Evolutionary conservation across 345 rosid species (phyloP).

Genomic region (Excoecaria cochinchinensis): DNA sequence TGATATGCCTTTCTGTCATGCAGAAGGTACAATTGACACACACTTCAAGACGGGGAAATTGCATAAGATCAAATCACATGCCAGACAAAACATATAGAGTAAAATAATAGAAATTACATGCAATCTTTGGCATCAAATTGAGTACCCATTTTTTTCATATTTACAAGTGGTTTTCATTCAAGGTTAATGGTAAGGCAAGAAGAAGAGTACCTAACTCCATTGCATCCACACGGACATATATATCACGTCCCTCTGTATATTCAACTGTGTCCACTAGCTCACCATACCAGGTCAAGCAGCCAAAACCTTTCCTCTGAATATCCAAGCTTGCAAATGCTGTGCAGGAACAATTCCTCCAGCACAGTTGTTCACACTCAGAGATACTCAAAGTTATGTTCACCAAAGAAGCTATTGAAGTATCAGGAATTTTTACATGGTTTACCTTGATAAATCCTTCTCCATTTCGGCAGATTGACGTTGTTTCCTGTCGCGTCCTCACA

Average conservation of each 20-base stretch:
- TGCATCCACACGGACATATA: slow-evolving; percentile 47
- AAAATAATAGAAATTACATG: background rate
- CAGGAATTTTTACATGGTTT: slow-evolving; percentile 29
- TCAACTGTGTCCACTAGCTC: slow-evolving; percentile 44
- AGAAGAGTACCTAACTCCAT: slow-evolving; percentile 43
- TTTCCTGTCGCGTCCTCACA: slow-evolving; percentile 27
- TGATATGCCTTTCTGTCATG: background rate
- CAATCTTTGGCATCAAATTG: background rate
- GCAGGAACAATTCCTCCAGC: slow-evolving; percentile 57
- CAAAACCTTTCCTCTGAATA: slow-evolving; percentile 36
- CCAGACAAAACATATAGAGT: background rate
- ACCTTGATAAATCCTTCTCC: slow-evolving; percentile 39
- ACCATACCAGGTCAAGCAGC: slow-evolving; percentile 59
- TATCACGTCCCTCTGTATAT: slow-evolving; percentile 48
- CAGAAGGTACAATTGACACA: background rate
- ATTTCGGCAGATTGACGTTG: background rate
- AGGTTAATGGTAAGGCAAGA: background rate
- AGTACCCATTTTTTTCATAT: background rate
- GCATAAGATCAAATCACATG: background rate
- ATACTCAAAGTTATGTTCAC: slow-evolving; percentile 42
- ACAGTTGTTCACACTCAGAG: slow-evolving; percentile 36
- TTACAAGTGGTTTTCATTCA: background rate
- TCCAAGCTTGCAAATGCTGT: slow-evolving; percentile 51
- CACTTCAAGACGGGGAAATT: background rate
- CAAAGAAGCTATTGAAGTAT: slow-evolving; percentile 33